These are phyloP conservation scores for Somion occarium DNA, from an alignment of 1,284 basidiomycete genomes.

Conservation along the genomic window DNA sequence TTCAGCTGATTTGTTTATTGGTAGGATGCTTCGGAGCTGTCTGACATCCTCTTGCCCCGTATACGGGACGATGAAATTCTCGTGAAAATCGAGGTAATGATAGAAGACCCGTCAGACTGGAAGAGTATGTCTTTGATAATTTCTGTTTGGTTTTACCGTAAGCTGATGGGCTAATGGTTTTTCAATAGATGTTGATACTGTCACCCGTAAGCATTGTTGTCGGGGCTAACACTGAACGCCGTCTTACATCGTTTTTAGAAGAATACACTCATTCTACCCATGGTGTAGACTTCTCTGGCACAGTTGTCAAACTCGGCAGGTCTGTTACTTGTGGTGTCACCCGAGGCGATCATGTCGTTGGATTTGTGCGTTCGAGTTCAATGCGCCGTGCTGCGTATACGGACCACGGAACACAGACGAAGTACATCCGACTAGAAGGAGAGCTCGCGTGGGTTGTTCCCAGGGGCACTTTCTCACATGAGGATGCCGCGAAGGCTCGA, in stretches of 20 bases:
- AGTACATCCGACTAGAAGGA: constrained; percentile 8
- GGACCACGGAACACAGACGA: neutral
- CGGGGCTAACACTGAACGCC: neutral
- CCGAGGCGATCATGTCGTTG: constrained; percentile 11
- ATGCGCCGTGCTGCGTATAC: neutral
- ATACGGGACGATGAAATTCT: constrained; percentile 8
- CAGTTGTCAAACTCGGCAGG: constrained; percentile 7
- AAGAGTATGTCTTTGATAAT: constrained; percentile 4
- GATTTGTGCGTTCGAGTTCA: constrained; percentile 8
- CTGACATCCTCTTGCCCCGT: neutral
- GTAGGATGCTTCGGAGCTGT: neutral
- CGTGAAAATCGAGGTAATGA: constrained; percentile 9
- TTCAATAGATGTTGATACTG: constrained; percentile 7
- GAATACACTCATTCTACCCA: constrained; percentile 10
- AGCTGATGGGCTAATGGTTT: constrained; percentile 3
- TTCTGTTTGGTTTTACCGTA: neutral
- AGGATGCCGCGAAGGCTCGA: constrained; percentile 9
- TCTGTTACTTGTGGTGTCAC: neutral
- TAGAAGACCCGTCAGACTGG: constrained; percentile 11
- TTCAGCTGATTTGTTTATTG: neutral
- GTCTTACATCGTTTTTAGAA: neutral
- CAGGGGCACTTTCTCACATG: constrained; percentile 9
- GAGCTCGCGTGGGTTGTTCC: constrained; percentile 11
- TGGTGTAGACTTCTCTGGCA: constrained; percentile 11
- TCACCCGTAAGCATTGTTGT: constrained; percentile 6